A percentile compares a stretch with the other conserved stretches of the same genome.
phyloP scores from a whole-genome alignment of 164 flowering plant genomes.

The Pachysandra terminalis region DNA sequence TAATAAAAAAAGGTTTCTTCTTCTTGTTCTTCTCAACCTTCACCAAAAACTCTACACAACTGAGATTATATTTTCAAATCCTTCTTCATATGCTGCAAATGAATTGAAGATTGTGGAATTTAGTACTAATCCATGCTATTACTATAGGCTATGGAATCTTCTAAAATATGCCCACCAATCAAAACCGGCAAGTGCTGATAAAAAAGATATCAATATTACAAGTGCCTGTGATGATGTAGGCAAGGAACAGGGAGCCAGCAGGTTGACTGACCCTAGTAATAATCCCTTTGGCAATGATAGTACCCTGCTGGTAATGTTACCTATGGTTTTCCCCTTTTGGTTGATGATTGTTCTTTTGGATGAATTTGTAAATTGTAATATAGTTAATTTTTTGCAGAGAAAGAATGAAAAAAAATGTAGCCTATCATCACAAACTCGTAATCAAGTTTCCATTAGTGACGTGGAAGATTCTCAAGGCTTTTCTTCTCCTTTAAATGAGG shows the following conservation, averaged over 20 bases:
- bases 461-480: slow-evolving; percentile 11
- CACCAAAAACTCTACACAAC: not conserved
- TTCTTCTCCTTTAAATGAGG: slow-evolving; percentile 11
- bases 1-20: too few species aligned
- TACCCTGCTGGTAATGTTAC: slow-evolving; percentile 17
- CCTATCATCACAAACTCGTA: not conserved
- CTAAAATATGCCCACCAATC: slow-evolving; percentile 7
- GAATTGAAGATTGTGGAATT: not conserved
- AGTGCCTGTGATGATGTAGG: slow-evolving; percentile 10
- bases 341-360: not conserved
- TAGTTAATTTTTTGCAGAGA: slow-evolving; percentile 20
- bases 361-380: slow-evolving; percentile 1
- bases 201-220: slow-evolving; percentile 7
- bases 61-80: not conserved
- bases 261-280: slow-evolving; percentile 9
- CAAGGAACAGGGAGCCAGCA: slow-evolving; percentile 3
- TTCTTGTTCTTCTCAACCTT: not conserved
- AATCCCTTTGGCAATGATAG: slow-evolving; percentile 7
- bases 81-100: not conserved
- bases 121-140: not conserved
- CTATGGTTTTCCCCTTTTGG: not conserved
- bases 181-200: not conserved
- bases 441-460: slow-evolving; percentile 5
- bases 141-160: slow-evolving; percentile 37
- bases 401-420: slow-evolving; percentile 5